Conservation (phyloP, 768 basidiomycete genomes). For the Psilocybe subaeruginosa region DNA sequence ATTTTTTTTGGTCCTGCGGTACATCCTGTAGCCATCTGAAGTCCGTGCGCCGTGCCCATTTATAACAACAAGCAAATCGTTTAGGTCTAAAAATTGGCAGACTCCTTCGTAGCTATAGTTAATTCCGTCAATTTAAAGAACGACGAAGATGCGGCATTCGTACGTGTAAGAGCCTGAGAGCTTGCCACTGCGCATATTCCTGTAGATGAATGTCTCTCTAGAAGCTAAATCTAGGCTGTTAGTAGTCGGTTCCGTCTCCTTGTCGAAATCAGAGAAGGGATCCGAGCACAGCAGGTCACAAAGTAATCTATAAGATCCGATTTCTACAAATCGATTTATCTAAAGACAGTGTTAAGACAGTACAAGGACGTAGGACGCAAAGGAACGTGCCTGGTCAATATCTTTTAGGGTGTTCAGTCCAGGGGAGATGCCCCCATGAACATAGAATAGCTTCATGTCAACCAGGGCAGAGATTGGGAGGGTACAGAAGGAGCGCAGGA, state of each 20-base stretch:
- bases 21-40: constrained; percentile 88
- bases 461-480: constrained; percentile 91
- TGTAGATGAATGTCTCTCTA: constrained; percentile 26
- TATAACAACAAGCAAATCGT: constrained; percentile 87
- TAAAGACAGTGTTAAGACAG: constrained; percentile 30
- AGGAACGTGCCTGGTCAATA: constrained; percentile 21
- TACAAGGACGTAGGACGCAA: background rate
- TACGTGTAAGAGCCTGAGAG: no score
- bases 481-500: constrained; percentile 86
- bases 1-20: constrained; percentile 91
- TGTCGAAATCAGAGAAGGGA: constrained; percentile 89
- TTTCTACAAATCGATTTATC: constrained; percentile 94
- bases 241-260: constrained; percentile 62
- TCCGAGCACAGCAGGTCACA: constrained; percentile 98
- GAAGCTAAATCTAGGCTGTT: constrained; percentile 56
- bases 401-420: constrained; percentile 81
- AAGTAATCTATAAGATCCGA: constrained; percentile 86
- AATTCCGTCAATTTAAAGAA: constrained; percentile 11
- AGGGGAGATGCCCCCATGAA: constrained; percentile 95
- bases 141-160: no score
- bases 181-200: no score
- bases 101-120: constrained; percentile 73
- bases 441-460: constrained; percentile 95
- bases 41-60: constrained; percentile 98
- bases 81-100: constrained; percentile 91